These are phyloP conservation scores for Aegilops tauschii DNA, from an alignment of 176 grass and related monocot species.

Conservation along the genomic window DNA sequence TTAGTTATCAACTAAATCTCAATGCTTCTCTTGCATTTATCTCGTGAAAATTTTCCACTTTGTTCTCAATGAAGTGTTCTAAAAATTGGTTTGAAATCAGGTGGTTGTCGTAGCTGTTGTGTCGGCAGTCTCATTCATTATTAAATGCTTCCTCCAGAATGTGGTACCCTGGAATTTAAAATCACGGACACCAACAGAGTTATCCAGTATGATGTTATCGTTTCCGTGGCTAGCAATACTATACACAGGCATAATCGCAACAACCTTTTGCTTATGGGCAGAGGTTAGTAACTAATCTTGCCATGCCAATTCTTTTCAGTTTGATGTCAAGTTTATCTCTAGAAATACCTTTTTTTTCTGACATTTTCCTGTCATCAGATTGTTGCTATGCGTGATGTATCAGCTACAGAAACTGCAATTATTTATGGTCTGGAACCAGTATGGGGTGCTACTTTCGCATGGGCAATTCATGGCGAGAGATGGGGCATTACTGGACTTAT, in stretches of 20 bases:
- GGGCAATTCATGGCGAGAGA: constrained; percentile 49
- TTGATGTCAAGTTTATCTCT: not conserved
- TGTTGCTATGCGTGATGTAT: constrained; percentile 51
- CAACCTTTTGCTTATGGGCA: constrained; percentile 51
- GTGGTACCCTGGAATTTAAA: constrained; percentile 31
- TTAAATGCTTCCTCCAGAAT: constrained; percentile 34
- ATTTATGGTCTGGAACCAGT: constrained; percentile 61
- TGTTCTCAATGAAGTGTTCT: not conserved
- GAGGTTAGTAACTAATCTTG: constrained; percentile 31
- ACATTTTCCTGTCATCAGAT: constrained; percentile 29
- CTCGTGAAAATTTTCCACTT: not conserved
- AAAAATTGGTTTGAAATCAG: constrained; percentile 26
- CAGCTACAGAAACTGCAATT: constrained; percentile 62
- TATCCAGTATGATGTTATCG: constrained; percentile 15
- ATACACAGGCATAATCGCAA: constrained; percentile 49
- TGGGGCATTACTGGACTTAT: constrained; percentile 45
- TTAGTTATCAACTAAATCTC: constrained; percentile 22
- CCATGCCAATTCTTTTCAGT: not conserved
- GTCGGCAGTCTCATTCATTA: constrained; percentile 24
- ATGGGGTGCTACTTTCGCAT: constrained; percentile 59
- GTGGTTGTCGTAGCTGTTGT: constrained; percentile 46
- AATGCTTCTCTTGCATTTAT: not conserved
- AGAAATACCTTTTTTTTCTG: not conserved
- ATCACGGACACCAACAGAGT: not conserved
- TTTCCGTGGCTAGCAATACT: constrained; percentile 53